Evolutionary conservation across 1,139 yeast genomes (phyloP).

Genomic region (Debaryomyces subglobosus): DNA sequence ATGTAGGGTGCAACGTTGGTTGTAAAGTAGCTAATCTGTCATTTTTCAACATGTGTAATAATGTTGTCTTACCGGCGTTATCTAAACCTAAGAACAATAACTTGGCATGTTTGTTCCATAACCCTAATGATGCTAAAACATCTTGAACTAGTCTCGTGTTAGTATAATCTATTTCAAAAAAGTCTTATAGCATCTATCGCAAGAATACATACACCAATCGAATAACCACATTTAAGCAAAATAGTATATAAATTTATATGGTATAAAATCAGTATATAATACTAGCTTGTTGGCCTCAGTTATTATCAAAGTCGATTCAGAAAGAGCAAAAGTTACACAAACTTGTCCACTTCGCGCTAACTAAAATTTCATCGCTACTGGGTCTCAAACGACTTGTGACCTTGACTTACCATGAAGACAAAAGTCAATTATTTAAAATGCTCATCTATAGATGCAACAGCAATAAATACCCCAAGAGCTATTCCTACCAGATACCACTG

Average conservation of each 20-base stretch:
- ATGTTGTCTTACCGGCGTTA: conserved; percentile 97
- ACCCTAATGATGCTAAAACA: conserved; percentile 88
- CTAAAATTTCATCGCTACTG: not conserved
- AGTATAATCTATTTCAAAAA: not conserved
- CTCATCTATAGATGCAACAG: not conserved
- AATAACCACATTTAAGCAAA: conserved; percentile 38
- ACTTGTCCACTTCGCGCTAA: not conserved
- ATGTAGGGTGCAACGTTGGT: conserved; percentile 98
- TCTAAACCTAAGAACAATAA: conserved; percentile 93
- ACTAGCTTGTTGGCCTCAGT: not conserved
- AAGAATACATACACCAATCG: conserved; percentile 46
- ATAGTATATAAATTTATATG: not conserved
- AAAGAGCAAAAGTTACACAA: not conserved
- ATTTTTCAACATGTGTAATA: conserved; percentile 94
- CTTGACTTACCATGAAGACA: not conserved
- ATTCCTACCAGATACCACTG: not conserved
- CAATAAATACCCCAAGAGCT: not conserved
- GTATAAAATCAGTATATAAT: not conserved
- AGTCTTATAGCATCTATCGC: not conserved
- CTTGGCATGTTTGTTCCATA: conserved; percentile 98
- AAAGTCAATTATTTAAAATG: not conserved
- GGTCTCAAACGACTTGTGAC: not conserved
- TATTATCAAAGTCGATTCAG: not conserved
- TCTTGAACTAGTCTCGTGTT: conserved; percentile 65
- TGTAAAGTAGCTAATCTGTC: conserved; percentile 97